These are phyloP conservation scores for Pythium pyrilobum DNA, from an alignment of 352 stramenopile species.

Conservation along the genomic window DNA sequence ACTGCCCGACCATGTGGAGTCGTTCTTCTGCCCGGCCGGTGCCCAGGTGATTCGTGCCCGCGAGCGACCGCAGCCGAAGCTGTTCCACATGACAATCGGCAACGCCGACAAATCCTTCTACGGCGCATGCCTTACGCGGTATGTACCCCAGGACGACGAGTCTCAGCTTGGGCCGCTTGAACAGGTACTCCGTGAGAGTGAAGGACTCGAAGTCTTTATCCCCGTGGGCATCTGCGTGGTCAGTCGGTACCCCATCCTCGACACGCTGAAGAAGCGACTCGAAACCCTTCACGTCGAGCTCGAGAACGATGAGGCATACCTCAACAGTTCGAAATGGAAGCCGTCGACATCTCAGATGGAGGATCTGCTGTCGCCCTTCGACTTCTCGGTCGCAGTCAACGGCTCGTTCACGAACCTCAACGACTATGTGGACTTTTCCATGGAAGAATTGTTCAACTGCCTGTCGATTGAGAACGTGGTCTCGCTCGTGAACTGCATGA, in stretches of 20 bases:
- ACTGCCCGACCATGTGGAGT: conserved; percentile 78
- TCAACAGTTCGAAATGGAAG: conserved; percentile 51
- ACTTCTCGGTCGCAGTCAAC: conserved; percentile 38
- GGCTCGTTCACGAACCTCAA: conserved; percentile 45
- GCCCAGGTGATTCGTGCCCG: conserved; percentile 57
- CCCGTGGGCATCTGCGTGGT: conserved; percentile 75
- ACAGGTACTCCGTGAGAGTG: conserved; percentile 73
- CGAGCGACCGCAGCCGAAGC: conserved; percentile 46
- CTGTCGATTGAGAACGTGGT: conserved; percentile 70
- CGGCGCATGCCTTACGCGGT: conserved; percentile 72
- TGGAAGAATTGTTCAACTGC: conserved; percentile 79
- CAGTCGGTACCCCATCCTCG: conserved; percentile 73
- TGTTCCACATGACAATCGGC: conserved; percentile 84
- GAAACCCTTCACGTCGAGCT: conserved; percentile 55
- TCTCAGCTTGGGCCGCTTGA: conserved; percentile 68
- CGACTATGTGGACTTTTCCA: conserved; percentile 70
- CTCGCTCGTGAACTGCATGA: conserved; percentile 58
- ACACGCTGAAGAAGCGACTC: conserved; percentile 72
- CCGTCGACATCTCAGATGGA: conserved; percentile 51
- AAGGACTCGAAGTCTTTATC: conserved; percentile 76
- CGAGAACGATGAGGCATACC: conserved; percentile 48
- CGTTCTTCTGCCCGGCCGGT: conserved; percentile 68
- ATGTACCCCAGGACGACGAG: conserved; percentile 61
- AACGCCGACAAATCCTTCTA: conserved; percentile 81
- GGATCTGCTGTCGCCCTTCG: conserved; percentile 55